phyloP scores from a whole-genome alignment of 352 stramenopile genomes.

The Phytopythium aichiense region DNA sequence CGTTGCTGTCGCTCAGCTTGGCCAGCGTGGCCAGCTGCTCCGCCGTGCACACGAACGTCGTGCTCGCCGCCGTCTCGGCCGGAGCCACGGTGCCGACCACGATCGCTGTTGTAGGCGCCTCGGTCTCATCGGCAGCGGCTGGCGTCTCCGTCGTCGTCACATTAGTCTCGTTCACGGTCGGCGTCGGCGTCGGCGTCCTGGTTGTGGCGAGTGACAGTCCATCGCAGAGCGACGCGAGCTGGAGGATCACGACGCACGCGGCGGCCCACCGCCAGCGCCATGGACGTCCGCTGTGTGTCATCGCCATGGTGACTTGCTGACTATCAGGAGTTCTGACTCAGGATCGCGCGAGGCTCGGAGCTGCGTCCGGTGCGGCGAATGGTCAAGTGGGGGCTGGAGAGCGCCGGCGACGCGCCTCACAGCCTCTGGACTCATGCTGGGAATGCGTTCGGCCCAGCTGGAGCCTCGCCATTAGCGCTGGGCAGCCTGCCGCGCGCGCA shows the following conservation, averaged over 20 bases:
- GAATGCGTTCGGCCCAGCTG: neutral
- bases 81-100: neutral
- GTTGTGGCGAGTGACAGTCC: neutral
- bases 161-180: neutral
- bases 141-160: neutral
- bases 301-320: neutral
- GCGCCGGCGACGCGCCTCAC: neutral
- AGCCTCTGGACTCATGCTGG: neutral
- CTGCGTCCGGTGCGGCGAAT: neutral
- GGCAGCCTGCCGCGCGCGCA: neutral
- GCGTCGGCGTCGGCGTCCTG: neutral
- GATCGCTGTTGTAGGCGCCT: neutral
- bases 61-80: neutral
- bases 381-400: neutral
- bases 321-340: neutral
- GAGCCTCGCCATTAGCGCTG: neutral
- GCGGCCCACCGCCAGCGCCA: neutral
- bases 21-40: conserved; percentile 24
- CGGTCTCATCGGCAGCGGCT: neutral
- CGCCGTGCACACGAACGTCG: conserved; percentile 26
- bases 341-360: neutral
- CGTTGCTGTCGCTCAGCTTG: conserved; percentile 22
- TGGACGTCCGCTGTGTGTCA: neutral
- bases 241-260: neutral
- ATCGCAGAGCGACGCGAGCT: neutral